Evolutionary conservation across 2,329 filamentous ascomycete species (phyloP).

Genomic region (Pseudocercospora fijiensis): DNA sequence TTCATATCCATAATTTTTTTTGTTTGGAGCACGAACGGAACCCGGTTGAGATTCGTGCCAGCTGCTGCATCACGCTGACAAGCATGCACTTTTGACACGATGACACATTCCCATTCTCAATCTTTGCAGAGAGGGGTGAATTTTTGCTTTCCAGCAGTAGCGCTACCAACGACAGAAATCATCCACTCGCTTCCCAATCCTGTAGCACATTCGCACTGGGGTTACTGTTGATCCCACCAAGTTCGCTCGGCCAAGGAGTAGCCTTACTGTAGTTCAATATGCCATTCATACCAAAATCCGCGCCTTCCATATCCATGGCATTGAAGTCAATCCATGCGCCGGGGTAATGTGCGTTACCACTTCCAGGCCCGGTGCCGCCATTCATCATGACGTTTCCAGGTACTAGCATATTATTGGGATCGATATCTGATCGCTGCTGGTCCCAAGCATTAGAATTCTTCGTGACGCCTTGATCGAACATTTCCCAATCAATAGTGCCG

Average conservation of each 20-base stretch:
- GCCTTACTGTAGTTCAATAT: neutral
- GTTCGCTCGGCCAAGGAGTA: neutral
- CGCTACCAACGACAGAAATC: neutral
- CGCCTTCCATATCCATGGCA: slow-evolving; percentile 20
- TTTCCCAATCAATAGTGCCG: slow-evolving; percentile 36
- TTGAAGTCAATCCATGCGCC: slow-evolving; percentile 13
- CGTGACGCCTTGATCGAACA: slow-evolving; percentile 28
- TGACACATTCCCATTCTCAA: neutral
- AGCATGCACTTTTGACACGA: neutral
- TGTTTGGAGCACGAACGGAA: neutral
- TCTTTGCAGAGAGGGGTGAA: neutral
- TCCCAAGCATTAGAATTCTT: slow-evolving; percentile 12
- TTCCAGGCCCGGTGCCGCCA: slow-evolving; percentile 21
- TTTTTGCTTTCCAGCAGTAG: neutral
- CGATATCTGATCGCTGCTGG: neutral
- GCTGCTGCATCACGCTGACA: neutral
- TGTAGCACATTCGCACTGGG: neutral
- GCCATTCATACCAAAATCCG: slow-evolving; percentile 20
- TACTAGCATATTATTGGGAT: neutral
- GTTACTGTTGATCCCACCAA: neutral
- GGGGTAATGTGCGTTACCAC: slow-evolving; percentile 8
- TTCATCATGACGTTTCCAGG: slow-evolving; percentile 20
- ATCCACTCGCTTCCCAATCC: neutral
- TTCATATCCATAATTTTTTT: too few relatives aligned
- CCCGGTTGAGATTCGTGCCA: neutral